Base-by-base conservation (phyloP, 306 rosid species). In the Phaseolus lunatus region DNA sequence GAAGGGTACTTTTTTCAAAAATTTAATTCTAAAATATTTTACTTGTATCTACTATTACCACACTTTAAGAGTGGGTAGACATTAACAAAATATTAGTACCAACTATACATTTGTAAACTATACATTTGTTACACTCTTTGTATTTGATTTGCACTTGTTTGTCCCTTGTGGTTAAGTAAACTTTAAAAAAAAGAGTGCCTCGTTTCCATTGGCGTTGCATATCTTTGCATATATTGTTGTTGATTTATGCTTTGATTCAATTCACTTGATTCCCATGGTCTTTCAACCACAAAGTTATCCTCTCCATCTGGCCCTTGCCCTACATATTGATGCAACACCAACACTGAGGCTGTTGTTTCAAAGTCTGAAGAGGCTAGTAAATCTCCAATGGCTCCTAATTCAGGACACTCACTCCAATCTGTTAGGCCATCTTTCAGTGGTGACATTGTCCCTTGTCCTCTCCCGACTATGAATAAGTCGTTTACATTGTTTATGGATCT, bases 361-460 rank as follows among this genome's bases (percentile, higher is more conserved):
- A 91, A 90, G 73, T 94, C 98, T 9, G 96, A 81, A 0, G 98
- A 94, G 18, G 98, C 97, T 19, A 94, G 22, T 84, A 94, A 67
- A 67, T 94, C 98, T 4, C 98, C 98, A 9, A 94, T 94, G 5
- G 90, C 88, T 7, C 98, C 97, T 0, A 94, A 90, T 57, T 94
- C 98, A 0, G 96, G 97, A 29, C 92, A 94, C 54, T 91, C 98
- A 45, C 97, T 94, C 97, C 97, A 91, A 77, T 88, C 97, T 0
- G 90, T 89, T 0, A 94, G 37, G 7, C 98, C 98, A 1, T 92
- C 96, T 2, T 85, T 92, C 13, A 94, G 70, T 0, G 94, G 83
- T 2, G 98, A 88, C 41, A 67, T 3, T 35, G 63, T 22, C 3
- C 92, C 92, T 50, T 94, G 94, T n/a, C 96, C 97, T 78, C 93